Evolutionary conservation across 1,284 basidiomycete genomes (phyloP), one percentile per base, ranked within the genome.

Genomic region (Cystodermella granulosa): DNA sequence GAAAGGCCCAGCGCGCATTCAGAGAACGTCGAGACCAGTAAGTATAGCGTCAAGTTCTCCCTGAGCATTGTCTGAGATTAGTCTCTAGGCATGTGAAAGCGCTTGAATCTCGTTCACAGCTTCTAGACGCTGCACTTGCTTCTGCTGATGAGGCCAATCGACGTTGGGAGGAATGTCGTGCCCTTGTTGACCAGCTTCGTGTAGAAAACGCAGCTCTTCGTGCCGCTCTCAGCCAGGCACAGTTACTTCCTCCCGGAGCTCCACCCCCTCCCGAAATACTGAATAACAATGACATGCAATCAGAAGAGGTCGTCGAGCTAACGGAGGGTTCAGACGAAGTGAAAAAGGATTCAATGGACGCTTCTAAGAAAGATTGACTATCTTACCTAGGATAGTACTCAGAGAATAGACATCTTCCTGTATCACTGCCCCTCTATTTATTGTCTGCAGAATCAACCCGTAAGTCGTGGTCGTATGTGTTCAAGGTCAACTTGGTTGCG

Each of bases 1-100:
- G 87, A 55, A 90, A 88, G 59, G 87, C 87, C 0, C 87, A 91
- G 66, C 74, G 88, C 23, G 88, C 88, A 2, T 91, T 91, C 61
- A 69, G 87, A 51, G 87, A 91, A 61, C 79, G 87, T 28, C 72
- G 87, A 58, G 87, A 91, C 67, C 83, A 86, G 87, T 90, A 47
- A 66, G 84, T 75, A n/a, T 51, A 43, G 43, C n/a, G n/a, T n/a
- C n/a, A n/a, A n/a, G n/a, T 50, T 28, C 26, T 54, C 39, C 36
- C 18, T 34, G 36, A 18, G 35, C 35, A 24, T 24, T 35, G 20
- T 46, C 43, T 44, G 15, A 44, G 47, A 35, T 39, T 20, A 46
- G 46, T 37, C 34, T 38, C 24, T 51, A 90, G 87, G 57, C 87
- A 88, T 56, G 86, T 90, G 54, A 89, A 89, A 62, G 79, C 83